Evolutionary conservation across 1,284 basidiomycete species (phyloP).

Genomic region (Pyrrhoderma noxium): DNA sequence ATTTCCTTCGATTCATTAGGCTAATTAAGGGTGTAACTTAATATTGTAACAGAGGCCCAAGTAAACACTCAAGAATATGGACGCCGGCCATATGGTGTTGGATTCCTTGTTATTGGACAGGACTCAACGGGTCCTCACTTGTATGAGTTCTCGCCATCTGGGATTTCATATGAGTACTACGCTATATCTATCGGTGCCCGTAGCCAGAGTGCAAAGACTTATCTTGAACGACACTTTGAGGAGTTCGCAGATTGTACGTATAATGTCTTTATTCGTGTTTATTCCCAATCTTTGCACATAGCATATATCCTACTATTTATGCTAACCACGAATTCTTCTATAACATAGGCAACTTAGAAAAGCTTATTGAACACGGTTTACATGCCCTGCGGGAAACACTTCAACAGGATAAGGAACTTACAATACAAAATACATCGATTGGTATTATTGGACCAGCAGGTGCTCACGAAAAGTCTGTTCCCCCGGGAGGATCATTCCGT

Average conservation of each 20-base stretch:
- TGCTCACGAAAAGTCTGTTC: slow-evolving; percentile 45
- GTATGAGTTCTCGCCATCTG: slow-evolving; percentile 96
- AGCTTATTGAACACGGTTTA: slow-evolving; percentile 85
- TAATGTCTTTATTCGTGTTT: slow-evolving; percentile 8
- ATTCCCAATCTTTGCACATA: not conserved
- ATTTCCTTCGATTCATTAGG: not conserved
- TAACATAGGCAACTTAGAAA: slow-evolving; percentile 59
- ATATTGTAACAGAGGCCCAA: slow-evolving; percentile 75
- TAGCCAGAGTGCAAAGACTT: slow-evolving; percentile 97
- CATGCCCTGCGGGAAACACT: slow-evolving; percentile 91
- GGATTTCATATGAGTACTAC: slow-evolving; percentile 96
- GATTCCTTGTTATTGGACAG: slow-evolving; percentile 94
- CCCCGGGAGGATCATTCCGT: slow-evolving; percentile 56
- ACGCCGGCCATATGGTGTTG: slow-evolving; percentile 95
- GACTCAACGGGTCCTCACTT: slow-evolving; percentile 95
- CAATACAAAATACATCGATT: slow-evolving; percentile 85
- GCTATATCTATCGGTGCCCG: slow-evolving; percentile 98
- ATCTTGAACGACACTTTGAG: slow-evolving; percentile 91
- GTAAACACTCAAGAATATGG: slow-evolving; percentile 99
- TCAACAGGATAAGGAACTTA: slow-evolving; percentile 95
- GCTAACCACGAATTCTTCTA: not conserved
- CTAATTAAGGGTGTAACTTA: slow-evolving; percentile 9
- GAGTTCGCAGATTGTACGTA: slow-evolving; percentile 76
- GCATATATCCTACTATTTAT: slow-evolving; percentile 4
- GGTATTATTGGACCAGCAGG: slow-evolving; percentile 78